Evolutionary conservation across 139 green algal genomes (phyloP), one percentile per base, ranked within the genome.

Genomic region (Picochlorum sp.): DNA sequence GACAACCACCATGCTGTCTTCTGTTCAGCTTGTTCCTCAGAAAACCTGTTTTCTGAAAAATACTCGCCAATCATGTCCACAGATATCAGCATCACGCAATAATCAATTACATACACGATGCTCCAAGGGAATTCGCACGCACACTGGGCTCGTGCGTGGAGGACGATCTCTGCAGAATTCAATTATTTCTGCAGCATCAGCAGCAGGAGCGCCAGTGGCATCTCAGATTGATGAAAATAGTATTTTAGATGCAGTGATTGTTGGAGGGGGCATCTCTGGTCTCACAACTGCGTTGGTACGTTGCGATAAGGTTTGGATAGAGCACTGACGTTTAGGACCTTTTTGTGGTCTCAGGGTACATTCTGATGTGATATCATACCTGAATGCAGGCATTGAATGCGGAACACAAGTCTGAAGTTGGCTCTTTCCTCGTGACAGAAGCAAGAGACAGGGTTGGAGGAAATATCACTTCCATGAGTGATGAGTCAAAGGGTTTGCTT

Each of bases 381-480:
- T 23, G 5, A 34, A 63, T 44, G 41, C 84, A 90, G 65, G 87
- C 83, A 1, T 81, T 94, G 24, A 49, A 67, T 4, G 70, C 78
- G 11, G 81, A 91, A 54, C 82, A 95, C 62, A 55, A 38, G 24
- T 54, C 63, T 55, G 50, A 60, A 26, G 67, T 85, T 0, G 10
- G 61, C 23, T 82, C 73, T 13, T 77, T 97, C 62, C 67, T 98
- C 23, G 81, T 99, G 2, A 98, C 94, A 2, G 94, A 99, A 73
- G 86, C 77, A 0, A 75, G 92, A 6, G 92, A 97, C 30, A 78
- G 89, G 13, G 94, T 98, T n/a, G 94, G 94, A 49, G 94, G 94
- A 37, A 98, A 98, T 80, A 92, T 99, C 73, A 98, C 88, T 1
- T 90, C 84, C 14, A 65, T 90, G 59, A 57, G 75, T 34, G 77